Evolutionary conservation across 2,329 filamentous ascomycete species (phyloP).

Genomic region (Stagonosporopsis tanaceti): DNA sequence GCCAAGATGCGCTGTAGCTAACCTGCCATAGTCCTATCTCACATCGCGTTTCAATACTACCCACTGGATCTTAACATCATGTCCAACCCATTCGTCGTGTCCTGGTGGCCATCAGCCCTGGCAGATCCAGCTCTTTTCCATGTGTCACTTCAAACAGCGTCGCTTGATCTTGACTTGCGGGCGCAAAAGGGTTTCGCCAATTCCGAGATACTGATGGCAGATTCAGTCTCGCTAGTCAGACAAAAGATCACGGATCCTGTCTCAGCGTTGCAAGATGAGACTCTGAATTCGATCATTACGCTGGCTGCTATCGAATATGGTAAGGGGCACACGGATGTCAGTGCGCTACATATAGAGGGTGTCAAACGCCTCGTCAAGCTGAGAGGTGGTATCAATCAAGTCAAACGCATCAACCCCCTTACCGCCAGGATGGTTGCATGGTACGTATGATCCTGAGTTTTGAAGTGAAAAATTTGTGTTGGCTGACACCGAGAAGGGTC

Average conservation of each 20-base stretch:
- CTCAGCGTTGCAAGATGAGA: slow-evolving; percentile 62
- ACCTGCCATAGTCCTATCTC: slow-evolving; percentile 59
- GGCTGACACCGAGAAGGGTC: slow-evolving; percentile 55
- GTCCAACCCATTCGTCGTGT: slow-evolving; percentile 66
- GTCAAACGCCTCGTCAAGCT: slow-evolving; percentile 59
- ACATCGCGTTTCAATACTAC: slow-evolving; percentile 68
- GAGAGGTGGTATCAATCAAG: slow-evolving; percentile 60
- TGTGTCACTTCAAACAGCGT: slow-evolving; percentile 67
- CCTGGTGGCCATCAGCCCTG: slow-evolving; percentile 67
- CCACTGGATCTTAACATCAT: slow-evolving; percentile 61
- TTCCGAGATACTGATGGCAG: slow-evolving; percentile 65
- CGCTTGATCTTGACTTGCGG: slow-evolving; percentile 61
- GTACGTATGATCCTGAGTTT: slow-evolving; percentile 46
- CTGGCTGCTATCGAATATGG: slow-evolving; percentile 66
- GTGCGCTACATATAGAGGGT: slow-evolving; percentile 60
- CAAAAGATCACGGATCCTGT: slow-evolving; percentile 58
- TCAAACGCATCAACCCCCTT: slow-evolving; percentile 60
- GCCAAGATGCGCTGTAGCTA: background rate
- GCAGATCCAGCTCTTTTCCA: slow-evolving; percentile 66
- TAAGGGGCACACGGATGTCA: slow-evolving; percentile 59
- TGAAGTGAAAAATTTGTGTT: background rate
- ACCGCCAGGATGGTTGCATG: slow-evolving; percentile 65
- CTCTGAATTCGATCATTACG: slow-evolving; percentile 65
- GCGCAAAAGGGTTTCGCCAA: slow-evolving; percentile 62
- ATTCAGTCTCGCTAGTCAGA: slow-evolving; percentile 63